Conservation (phyloP, 257 asterid species). For the Henckelia pumila region DNA sequence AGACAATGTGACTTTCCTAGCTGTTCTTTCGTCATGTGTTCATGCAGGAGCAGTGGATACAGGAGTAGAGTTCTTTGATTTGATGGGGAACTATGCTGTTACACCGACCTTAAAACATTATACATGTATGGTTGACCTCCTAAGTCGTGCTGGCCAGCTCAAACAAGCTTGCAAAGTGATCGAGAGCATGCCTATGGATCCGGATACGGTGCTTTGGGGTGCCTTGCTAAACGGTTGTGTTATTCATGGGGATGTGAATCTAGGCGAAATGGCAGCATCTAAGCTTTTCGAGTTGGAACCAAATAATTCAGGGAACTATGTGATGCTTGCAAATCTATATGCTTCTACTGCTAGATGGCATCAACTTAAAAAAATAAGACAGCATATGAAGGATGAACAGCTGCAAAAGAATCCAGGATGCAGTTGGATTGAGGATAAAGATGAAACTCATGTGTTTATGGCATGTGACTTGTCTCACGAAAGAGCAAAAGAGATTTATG, state of each 20-base stretch:
- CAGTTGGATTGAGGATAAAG: conserved; percentile 84
- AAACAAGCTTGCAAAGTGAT: conserved; percentile 46
- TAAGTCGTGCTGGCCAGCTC: conserved; percentile 68
- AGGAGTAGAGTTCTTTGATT: conserved; percentile 51
- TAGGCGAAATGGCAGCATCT: conserved; percentile 39
- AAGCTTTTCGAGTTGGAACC: conserved; percentile 63
- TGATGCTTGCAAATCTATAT: conserved; percentile 70
- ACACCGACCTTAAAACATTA: conserved; percentile 63
- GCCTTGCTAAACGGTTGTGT: neutral
- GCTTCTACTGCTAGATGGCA: conserved; percentile 74
- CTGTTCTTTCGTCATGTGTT: conserved; percentile 68
- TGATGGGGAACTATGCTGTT: conserved; percentile 54
- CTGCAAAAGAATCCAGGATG: conserved; percentile 74
- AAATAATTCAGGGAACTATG: conserved; percentile 51
- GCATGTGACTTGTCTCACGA: conserved; percentile 65
- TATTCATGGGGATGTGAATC: neutral
- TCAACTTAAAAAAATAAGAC: conserved; percentile 54
- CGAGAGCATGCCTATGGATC: conserved; percentile 39
- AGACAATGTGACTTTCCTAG: conserved; percentile 63
- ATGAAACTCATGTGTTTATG: conserved; percentile 57
- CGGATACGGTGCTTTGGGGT: conserved; percentile 72
- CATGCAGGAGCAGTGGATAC: conserved; percentile 66
- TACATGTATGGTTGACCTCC: conserved; percentile 74
- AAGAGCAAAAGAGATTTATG: conserved; percentile 56
- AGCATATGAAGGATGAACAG: conserved; percentile 39